phyloP scores from a whole-genome alignment of 768 basidiomycete genomes.

The Dioszegia crocea region DNA sequence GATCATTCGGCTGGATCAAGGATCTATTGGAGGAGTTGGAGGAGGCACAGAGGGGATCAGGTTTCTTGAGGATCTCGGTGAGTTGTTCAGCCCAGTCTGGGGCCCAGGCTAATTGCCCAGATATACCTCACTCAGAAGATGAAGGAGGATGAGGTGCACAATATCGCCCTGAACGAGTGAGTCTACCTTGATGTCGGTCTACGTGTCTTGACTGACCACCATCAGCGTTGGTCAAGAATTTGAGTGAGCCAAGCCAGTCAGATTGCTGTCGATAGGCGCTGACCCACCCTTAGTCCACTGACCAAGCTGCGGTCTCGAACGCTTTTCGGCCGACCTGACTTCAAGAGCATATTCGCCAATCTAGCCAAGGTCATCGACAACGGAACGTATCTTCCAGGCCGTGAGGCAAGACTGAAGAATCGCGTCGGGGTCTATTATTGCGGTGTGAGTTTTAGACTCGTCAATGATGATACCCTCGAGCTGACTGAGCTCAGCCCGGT shows the following conservation, averaged over 20 bases:
- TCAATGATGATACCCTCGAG: too few relatives aligned
- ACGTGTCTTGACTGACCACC: too few relatives aligned
- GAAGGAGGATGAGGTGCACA: slow-evolving; percentile 32
- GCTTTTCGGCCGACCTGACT: slow-evolving; percentile 88
- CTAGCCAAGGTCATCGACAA: slow-evolving; percentile 73
- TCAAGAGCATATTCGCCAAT: slow-evolving; percentile 71
- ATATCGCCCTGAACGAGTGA: slow-evolving; percentile 43
- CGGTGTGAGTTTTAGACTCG: slow-evolving; percentile 59
- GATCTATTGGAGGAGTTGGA: slow-evolving; percentile 81
- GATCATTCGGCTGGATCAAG: slow-evolving; percentile 97
- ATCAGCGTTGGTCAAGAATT: slow-evolving; percentile 38
- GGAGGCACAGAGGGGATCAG: slow-evolving; percentile 80
- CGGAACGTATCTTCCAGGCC: slow-evolving; percentile 75
- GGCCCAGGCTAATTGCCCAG: slow-evolving; percentile 10
- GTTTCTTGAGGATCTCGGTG: slow-evolving; percentile 58
- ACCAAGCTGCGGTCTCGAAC: slow-evolving; percentile 83
- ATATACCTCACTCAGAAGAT: slow-evolving; percentile 43
- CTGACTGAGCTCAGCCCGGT: slow-evolving; percentile 53
- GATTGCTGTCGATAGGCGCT: not conserved
- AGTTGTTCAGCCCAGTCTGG: not conserved
- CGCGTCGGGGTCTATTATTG: slow-evolving; percentile 88
- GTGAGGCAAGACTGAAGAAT: slow-evolving; percentile 72
- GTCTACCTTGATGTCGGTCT: too few relatives aligned
- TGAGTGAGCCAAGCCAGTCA: slow-evolving; percentile 22
- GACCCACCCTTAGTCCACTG: slow-evolving; percentile 55